These are phyloP conservation scores for Ogataea minuta DNA, from an alignment of 805 yeast genomes.

Conservation along the genomic window DNA sequence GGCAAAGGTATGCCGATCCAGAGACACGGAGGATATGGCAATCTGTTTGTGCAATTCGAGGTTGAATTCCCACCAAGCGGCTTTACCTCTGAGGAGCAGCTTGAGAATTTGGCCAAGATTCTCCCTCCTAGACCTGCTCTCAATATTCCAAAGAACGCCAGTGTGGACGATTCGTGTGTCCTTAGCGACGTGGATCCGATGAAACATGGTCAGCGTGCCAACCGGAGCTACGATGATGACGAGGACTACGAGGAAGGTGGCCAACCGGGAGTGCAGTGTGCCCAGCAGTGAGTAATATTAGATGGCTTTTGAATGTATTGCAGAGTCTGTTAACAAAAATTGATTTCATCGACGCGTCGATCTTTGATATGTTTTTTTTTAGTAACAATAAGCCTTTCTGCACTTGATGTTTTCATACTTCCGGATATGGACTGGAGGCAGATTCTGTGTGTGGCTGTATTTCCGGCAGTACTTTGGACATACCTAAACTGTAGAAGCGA, in stretches of 20 bases:
- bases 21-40: constrained; percentile 85
- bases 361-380: neutral
- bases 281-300: constrained; percentile 64
- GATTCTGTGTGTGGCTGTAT: no score
- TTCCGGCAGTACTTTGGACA: no score
- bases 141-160: constrained; percentile 66
- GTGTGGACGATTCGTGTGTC: constrained; percentile 63
- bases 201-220: constrained; percentile 31
- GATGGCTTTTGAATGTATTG: constrained; percentile 3
- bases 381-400: no score
- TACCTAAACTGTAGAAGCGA: no score
- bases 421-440: no score
- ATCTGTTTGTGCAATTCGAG: constrained; percentile 80
- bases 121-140: constrained; percentile 73
- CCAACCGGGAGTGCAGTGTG: constrained; percentile 86
- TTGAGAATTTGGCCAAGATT: constrained; percentile 67
- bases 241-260: constrained; percentile 52
- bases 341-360: constrained; percentile 10
- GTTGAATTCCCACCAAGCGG: constrained; percentile 82
- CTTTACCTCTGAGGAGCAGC: constrained; percentile 72
- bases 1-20: constrained; percentile 97
- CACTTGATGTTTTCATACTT: no score
- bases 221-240: constrained; percentile 48
- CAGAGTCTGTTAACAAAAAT: constrained; percentile 1
- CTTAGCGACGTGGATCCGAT: constrained; percentile 29